Base-by-base conservation (phyloP, 805 yeast species). In the Saturnispora silvae region DNA sequence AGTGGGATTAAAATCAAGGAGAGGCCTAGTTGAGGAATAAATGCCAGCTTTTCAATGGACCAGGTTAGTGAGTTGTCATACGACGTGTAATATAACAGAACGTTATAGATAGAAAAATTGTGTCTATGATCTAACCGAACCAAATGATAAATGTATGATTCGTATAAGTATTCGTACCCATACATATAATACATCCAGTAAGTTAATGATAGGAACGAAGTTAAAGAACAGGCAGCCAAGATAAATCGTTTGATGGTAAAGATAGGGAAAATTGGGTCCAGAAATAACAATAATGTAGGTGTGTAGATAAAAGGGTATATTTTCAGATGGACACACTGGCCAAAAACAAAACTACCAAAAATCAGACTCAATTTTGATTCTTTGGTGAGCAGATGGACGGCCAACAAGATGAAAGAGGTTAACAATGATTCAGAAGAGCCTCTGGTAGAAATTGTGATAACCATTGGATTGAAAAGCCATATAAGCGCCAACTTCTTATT, bases 381-480 rank as follows among this genome's bases (percentile, higher is more conserved):
- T 25, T 10, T 5, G 4, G 28, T 14, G 13, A 77, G 50, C 28
- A 53, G 60, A 48, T 72, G 75, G 1, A 82, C 50, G 29, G 77
- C 60, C 6, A 68, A 52, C 67, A 85, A 70, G 3, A 86, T 70
- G 46, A 89, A 61, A 23, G 83, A 86, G 2, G 94, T 84, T 32
- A 92, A 57, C 1, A 92, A 67, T 43, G 96, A 86, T 52, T 92
- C 98, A 0, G 95, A 81, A 20, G 92, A 82, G 1, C 98, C 98
- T 32, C 98, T 66, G 0, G 96, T 85, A 45, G 89, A 77, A 34
- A 92, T 92, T 1, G 95, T 85, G 23, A 80, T 74, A 1, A 87
- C 97, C 92, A 92, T 82, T 13, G 98, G 97, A 54, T 92, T 92
- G 47, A 85, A 64, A 15, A 92, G 64, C 97, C 97, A 92, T 4